Percentiles rank a stretch among this genome's conserved stretches.
phyloP scores from a whole-genome alignment of 1,284 basidiomycete species.

The Mycena citricolor region DNA sequence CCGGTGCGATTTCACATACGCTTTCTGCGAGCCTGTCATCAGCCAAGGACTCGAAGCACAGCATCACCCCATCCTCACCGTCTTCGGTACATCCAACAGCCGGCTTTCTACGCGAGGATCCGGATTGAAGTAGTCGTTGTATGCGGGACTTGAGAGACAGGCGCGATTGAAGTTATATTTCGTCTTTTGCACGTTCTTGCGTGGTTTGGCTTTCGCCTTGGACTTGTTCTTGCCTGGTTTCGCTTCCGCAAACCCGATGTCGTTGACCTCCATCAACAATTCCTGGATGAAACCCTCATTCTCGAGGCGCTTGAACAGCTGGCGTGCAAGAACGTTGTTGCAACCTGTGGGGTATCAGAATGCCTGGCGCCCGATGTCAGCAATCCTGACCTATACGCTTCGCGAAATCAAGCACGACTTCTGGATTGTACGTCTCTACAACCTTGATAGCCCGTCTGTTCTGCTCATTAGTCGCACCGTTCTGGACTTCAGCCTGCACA shows the following conservation, averaged over 20 bases:
- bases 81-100: constrained; percentile 55
- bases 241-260: constrained; percentile 48
- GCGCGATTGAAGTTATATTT: constrained; percentile 57
- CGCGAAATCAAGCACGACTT: constrained; percentile 53
- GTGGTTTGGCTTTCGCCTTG: constrained; percentile 44
- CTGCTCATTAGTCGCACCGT: too few species aligned
- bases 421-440: constrained; percentile 51
- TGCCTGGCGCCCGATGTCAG: constrained; percentile 6
- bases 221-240: constrained; percentile 39
- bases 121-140: constrained; percentile 69
- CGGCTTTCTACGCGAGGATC: constrained; percentile 55
- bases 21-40: too few species aligned
- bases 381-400: constrained; percentile 52
- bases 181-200: constrained; percentile 54
- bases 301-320: constrained; percentile 67
- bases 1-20: constrained; percentile 23
- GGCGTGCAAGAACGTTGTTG: constrained; percentile 52
- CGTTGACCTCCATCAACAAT: constrained; percentile 48
- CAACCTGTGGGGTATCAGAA: constrained; percentile 43
- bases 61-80: constrained; percentile 43
- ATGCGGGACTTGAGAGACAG: constrained; percentile 44
- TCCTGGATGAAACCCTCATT: constrained; percentile 71
- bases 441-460: constrained; percentile 72
- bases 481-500: neutral
- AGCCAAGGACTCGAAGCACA: too few species aligned